Evolutionary conservation across 306 rosid species (phyloP).

Genomic region (Luffa acutangula): DNA sequence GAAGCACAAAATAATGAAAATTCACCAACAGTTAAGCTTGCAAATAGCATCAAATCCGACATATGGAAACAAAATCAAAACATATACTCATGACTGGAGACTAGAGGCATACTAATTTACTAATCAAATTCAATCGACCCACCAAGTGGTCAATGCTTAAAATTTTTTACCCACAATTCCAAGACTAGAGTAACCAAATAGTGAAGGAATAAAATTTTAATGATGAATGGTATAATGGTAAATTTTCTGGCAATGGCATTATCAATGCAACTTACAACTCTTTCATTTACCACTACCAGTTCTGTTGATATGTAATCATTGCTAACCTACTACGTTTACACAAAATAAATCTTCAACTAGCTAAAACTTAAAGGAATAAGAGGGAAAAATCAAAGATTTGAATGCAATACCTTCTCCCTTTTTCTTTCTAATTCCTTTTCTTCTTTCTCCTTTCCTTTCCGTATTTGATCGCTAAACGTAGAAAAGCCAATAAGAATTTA

Average conservation of each 20-base stretch:
- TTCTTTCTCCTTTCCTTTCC: slow-evolving; percentile 27
- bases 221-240: background rate
- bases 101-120: background rate
- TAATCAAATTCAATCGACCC: background rate
- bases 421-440: slow-evolving; percentile 30
- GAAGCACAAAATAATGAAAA: background rate
- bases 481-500: background rate
- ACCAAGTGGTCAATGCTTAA: background rate
- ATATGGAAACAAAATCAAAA: background rate
- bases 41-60: background rate
- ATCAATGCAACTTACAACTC: background rate
- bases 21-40: background rate
- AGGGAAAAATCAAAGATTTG: background rate
- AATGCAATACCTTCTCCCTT: slow-evolving; percentile 54
- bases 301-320: background rate
- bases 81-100: background rate
- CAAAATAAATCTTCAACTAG: background rate
- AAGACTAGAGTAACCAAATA: background rate
- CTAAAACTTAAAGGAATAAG: background rate
- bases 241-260: background rate
- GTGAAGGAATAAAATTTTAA: background rate
- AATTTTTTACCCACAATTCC: background rate
- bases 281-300: background rate
- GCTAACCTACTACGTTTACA: background rate
- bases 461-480: slow-evolving; percentile 32